Base-by-base conservation (phyloP, 495 filamentous ascomycete genomes). In the Saxophila tyrrhenica region DNA sequence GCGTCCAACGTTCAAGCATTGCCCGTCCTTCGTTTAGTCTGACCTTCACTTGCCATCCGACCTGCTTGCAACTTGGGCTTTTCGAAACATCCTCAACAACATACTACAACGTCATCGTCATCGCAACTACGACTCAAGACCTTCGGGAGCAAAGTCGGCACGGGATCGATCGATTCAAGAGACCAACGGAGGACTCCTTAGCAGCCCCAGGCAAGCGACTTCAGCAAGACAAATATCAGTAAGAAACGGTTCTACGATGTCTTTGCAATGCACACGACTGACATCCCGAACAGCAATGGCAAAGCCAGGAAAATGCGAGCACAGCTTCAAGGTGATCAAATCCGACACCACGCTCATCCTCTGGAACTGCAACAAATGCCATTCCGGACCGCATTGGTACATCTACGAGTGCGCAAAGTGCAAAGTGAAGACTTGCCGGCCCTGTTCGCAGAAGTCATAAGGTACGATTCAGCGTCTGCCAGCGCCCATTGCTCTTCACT, bases 321-420 rank as follows among this genome's bases (percentile, higher is more conserved):
- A 88, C 70, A 72, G 69, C 0, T 89, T 87, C 72, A 80, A 78
- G 67, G 78, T 87, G 69, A 78, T 90, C 69, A 90, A 90, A 70
- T 81, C 79, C 8, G 82, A 88, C 65, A 83, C 74, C 56, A 85
- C 79, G 3, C 67, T 89, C 29, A 77, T 90, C 52, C 75, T 85
- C 59, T 90, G 86, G 86, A 80, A 75, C 48, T 90, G 86, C 75
- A 76, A 81, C 61, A 70, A 85, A 64, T 90, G 86, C 67, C 82
- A 84, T 62, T 80, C 77, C 5, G 86, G 86, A 3, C 86, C 86
- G 35, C 84, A 87, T 68, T 88, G 84, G 84, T 83, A 77, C 69
- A 89, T 90, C 65, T 87, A 79, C 65, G 83, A 89, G 69, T 90
- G 86, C 73, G 69, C 73, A 60, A 82, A 83, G 64, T 90, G 85